phyloP scores from a whole-genome alignment of 1,139 yeast species.

The Blastobotrys persicus region DNA sequence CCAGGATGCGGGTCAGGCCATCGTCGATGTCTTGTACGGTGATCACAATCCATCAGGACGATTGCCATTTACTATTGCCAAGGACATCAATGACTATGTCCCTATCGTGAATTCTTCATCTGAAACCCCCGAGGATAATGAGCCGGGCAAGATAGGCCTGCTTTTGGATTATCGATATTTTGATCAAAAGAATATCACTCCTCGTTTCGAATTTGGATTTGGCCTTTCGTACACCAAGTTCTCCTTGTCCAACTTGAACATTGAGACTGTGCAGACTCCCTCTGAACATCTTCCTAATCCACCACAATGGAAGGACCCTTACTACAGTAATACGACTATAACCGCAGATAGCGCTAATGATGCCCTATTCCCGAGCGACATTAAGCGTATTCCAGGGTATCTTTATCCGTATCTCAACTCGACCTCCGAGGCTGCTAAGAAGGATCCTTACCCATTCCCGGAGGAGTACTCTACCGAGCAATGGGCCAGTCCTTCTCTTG shows the following conservation, averaged over 20 bases:
- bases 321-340: conserved; percentile 33
- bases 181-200: conserved; percentile 55
- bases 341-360: conserved; percentile 36
- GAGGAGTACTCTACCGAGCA: conserved; percentile 47
- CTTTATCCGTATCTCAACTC: conserved; percentile 33
- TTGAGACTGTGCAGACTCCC: conserved; percentile 23
- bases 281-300: conserved; percentile 2
- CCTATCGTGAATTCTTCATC: conserved; percentile 48
- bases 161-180: conserved; percentile 52
- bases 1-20: conserved; percentile 50
- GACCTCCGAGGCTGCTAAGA: conserved; percentile 18
- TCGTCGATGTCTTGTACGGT: conserved; percentile 55
- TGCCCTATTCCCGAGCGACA: conserved; percentile 43
- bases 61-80: conserved; percentile 62
- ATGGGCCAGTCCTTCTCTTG: conserved; percentile 42
- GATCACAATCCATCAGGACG: conserved; percentile 60
- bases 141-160: conserved; percentile 11
- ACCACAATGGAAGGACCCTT: neutral
- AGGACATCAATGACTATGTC: conserved; percentile 53
- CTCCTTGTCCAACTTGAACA: conserved; percentile 35
- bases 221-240: conserved; percentile 59
- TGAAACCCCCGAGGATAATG: conserved; percentile 32
- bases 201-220: conserved; percentile 60
- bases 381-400: conserved; percentile 23
- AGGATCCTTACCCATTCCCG: conserved; percentile 51